Evolutionary conservation across 2,329 filamentous ascomycete species (phyloP).

Genomic region (Aspergillus sojae): DNA sequence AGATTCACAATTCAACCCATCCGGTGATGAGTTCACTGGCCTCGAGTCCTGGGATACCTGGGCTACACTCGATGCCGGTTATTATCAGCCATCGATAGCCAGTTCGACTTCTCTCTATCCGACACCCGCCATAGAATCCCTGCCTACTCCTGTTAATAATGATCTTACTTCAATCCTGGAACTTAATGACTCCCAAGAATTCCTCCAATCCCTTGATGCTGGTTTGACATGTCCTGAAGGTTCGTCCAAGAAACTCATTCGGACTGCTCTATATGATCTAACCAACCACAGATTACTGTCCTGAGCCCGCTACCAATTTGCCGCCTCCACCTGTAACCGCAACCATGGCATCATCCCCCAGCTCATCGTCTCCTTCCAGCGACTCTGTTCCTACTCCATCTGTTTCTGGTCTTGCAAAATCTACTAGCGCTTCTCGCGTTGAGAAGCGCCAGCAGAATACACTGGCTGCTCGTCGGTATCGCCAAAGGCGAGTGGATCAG

Average conservation of each 20-base stretch:
- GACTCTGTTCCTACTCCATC: neutral
- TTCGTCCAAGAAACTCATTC: neutral
- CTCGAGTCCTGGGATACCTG: slow-evolving; percentile 10
- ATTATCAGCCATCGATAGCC: slow-evolving; percentile 5
- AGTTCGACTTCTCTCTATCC: slow-evolving; percentile 5
- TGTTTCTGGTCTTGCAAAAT: neutral
- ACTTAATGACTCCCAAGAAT: neutral
- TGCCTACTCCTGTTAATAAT: slow-evolving; percentile 5
- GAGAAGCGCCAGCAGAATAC: slow-evolving; percentile 17
- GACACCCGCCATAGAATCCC: slow-evolving; percentile 3
- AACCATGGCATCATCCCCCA: slow-evolving; percentile 4
- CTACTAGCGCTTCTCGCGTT: slow-evolving; percentile 2
- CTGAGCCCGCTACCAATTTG: neutral
- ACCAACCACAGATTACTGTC: neutral
- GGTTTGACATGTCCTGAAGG: slow-evolving; percentile 5
- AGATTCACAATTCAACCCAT: slow-evolving; percentile 10
- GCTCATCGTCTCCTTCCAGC: slow-evolving; percentile 9
- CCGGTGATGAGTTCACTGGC: slow-evolving; percentile 10
- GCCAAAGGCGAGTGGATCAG: slow-evolving; percentile 12
- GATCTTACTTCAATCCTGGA: neutral
- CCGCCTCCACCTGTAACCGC: neutral
- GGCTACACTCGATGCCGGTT: slow-evolving; percentile 5
- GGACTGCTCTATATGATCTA: neutral
- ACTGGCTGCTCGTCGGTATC: slow-evolving; percentile 9
- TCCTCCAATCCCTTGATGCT: slow-evolving; percentile 7